Evolutionary conservation across 495 filamentous ascomycete species (phyloP).

Genomic region (Tetracladium setigerum): DNA sequence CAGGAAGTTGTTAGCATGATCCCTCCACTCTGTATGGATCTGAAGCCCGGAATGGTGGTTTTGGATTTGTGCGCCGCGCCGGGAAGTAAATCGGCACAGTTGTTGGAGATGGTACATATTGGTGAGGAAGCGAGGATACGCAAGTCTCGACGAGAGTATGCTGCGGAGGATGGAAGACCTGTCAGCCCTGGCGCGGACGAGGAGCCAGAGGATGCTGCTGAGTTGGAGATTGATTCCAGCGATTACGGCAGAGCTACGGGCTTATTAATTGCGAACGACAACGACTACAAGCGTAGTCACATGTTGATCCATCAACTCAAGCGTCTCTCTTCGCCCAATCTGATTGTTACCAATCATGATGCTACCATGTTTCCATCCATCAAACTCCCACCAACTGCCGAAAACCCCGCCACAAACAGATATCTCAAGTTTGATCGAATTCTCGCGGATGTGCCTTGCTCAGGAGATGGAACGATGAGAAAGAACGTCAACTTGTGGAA

Average conservation of each 20-base stretch:
- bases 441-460: slow-evolving; percentile 92
- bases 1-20: slow-evolving; percentile 99
- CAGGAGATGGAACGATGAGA: slow-evolving; percentile 83
- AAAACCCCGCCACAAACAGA: slow-evolving; percentile 44
- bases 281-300: slow-evolving; percentile 89
- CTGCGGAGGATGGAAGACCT: slow-evolving; percentile 41
- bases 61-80: slow-evolving; percentile 95
- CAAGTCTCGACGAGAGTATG: slow-evolving; percentile 46
- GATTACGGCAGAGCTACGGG: slow-evolving; percentile 87
- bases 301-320: slow-evolving; percentile 98
- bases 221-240: slow-evolving; percentile 45
- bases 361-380: slow-evolving; percentile 93
- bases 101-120: slow-evolving; percentile 87
- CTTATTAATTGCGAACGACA: slow-evolving; percentile 89
- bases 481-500: slow-evolving; percentile 94
- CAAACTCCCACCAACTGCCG: slow-evolving; percentile 53
- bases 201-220: slow-evolving; percentile 37
- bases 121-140: slow-evolving; percentile 81
- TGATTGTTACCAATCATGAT: slow-evolving; percentile 97
- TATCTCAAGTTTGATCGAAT: slow-evolving; percentile 98
- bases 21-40: slow-evolving; percentile 86
- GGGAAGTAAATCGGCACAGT: slow-evolving; percentile 90
- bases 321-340: slow-evolving; percentile 88
- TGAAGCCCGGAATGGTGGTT: slow-evolving; percentile 83
- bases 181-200: slow-evolving; percentile 39